A percentile compares a stretch with the other conserved stretches of the same genome.
Evolutionary conservation across 768 basidiomycete species (phyloP).

Genomic region (Collybia mongolica): DNA sequence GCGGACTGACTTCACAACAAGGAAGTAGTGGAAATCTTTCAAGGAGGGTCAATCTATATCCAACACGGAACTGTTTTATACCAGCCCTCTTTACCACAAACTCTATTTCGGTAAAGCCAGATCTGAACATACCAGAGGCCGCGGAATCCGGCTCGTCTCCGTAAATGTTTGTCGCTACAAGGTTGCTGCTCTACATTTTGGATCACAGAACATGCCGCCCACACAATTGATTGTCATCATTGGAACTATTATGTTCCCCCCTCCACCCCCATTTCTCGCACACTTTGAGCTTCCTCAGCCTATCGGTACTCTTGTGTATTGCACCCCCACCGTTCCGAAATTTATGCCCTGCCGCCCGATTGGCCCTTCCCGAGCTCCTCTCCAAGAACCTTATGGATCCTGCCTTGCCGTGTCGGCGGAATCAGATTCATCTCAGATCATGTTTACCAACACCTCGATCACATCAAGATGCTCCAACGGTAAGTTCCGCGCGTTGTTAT

Average conservation of each 20-base stretch:
- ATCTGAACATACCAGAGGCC: constrained; percentile 13
- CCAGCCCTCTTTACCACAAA: constrained; percentile 1
- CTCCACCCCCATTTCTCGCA: constrained; percentile 32
- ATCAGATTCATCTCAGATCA: constrained; percentile 36
- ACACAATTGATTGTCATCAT: constrained; percentile 11
- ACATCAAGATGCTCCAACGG: constrained; percentile 14
- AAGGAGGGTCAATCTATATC: neutral
- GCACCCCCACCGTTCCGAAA: constrained; percentile 46
- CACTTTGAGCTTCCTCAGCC: constrained; percentile 27
- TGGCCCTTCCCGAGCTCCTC: constrained; percentile 30
- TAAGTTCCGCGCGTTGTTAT: constrained; percentile 11
- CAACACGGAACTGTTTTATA: constrained; percentile 6
- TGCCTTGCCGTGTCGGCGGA: constrained; percentile 45
- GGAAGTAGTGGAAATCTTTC: too few species aligned
- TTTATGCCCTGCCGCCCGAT: constrained; percentile 43
- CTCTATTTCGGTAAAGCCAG: constrained; percentile 11
- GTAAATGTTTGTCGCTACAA: neutral
- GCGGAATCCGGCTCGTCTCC: constrained; percentile 13
- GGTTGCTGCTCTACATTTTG: neutral
- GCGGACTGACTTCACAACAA: too few species aligned
- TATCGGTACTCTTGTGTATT: constrained; percentile 40
- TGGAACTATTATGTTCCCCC: constrained; percentile 14
- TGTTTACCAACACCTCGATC: constrained; percentile 16
- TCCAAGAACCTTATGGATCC: constrained; percentile 35
- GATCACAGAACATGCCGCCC: constrained; percentile 21